Evolutionary conservation across 2,329 filamentous ascomycete genomes (phyloP), one percentile per base, ranked within the genome.

Genomic region (Verticillium albo-atrum): DNA sequence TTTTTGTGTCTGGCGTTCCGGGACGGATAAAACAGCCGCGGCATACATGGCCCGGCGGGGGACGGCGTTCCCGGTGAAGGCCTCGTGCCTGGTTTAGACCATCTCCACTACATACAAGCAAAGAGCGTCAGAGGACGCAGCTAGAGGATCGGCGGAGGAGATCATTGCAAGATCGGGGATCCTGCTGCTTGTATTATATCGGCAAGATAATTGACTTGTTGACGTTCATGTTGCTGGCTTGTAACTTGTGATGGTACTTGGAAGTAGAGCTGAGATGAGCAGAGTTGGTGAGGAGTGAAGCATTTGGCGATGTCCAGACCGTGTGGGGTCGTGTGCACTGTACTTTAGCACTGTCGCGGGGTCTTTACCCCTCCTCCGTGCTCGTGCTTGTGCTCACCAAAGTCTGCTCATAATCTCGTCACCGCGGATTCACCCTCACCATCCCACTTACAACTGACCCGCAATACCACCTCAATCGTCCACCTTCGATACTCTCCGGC

Each of bases 171-270:
- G 56, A 56, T 58, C 52, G 60, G 59, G 51, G 62, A 61, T 64
- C 59, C 59, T 55, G 61, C 61, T 64, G 61, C 58, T 56, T 64
- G 61, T 64, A 64, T 59, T 58, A 56, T 63, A 64, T 51, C 57
- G 61, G 51, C 62, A 64, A 47, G 32, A 28, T 50, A 47, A 27
- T 20, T 28, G 9, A 47, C 32, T 56, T 47, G 54, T 56, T 37
- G 54, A 56, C 35, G 34, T 56, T 37, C 54, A 50, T n/a, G 9
- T 42, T 15, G 17, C n/a, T 42, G 35, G n/a, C n/a, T n/a, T n/a
- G n/a, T n/a, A n/a, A n/a, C n/a, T n/a, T n/a, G n/a, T n/a, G n/a
- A n/a, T n/a, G n/a, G n/a, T n/a, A n/a, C n/a, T n/a, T n/a, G n/a
- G n/a, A n/a, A n/a, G n/a, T n/a, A n/a, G n/a, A n/a, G n/a, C n/a